phyloP scores from a whole-genome alignment of 768 basidiomycete genomes.

The Hortiboletus flavorubellus region DNA sequence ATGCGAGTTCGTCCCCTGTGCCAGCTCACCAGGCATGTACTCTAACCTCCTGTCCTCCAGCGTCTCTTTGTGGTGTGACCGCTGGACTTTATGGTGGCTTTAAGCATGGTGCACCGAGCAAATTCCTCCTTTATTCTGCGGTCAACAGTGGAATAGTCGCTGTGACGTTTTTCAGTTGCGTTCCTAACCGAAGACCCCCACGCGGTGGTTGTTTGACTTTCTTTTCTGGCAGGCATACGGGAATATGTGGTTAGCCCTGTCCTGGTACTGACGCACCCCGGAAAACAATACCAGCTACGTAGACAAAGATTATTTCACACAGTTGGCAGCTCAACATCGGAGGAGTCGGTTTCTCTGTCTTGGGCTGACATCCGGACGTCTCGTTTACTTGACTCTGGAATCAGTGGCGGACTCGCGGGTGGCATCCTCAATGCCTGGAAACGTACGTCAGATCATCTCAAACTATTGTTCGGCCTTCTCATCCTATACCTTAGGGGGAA shows the following conservation, averaged over 20 bases:
- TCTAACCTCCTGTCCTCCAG: slow-evolving; percentile 40
- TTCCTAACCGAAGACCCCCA: not conserved
- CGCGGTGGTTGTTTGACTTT: not conserved
- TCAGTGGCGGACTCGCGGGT: slow-evolving; percentile 70
- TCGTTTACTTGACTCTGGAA: slow-evolving; percentile 63
- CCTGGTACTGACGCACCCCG: slow-evolving; percentile 44
- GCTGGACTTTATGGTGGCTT: slow-evolving; percentile 46
- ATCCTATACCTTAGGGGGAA: slow-evolving; percentile 49
- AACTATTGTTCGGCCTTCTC: not conserved
- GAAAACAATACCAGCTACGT: slow-evolving; percentile 44
- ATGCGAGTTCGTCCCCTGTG: slow-evolving; percentile 71
- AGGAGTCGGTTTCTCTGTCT: slow-evolving; percentile 25
- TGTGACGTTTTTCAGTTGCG: slow-evolving; percentile 75
- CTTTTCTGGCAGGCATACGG: slow-evolving; percentile 51
- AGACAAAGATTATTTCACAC: slow-evolving; percentile 33
- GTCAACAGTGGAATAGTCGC: slow-evolving; percentile 72
- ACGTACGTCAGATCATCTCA: slow-evolving; percentile 38
- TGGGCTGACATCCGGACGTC: slow-evolving; percentile 56
- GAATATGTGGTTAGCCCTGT: slow-evolving; percentile 74
- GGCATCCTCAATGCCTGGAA: slow-evolving; percentile 55
- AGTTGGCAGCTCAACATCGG: slow-evolving; percentile 14
- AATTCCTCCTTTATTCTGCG: slow-evolving; percentile 57
- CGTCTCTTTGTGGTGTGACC: slow-evolving; percentile 48
- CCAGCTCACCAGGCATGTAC: slow-evolving; percentile 11
- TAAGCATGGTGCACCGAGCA: slow-evolving; percentile 44